Conservation (phyloP, 1,284 basidiomycete genomes). For the Puccinia horiana region DNA sequence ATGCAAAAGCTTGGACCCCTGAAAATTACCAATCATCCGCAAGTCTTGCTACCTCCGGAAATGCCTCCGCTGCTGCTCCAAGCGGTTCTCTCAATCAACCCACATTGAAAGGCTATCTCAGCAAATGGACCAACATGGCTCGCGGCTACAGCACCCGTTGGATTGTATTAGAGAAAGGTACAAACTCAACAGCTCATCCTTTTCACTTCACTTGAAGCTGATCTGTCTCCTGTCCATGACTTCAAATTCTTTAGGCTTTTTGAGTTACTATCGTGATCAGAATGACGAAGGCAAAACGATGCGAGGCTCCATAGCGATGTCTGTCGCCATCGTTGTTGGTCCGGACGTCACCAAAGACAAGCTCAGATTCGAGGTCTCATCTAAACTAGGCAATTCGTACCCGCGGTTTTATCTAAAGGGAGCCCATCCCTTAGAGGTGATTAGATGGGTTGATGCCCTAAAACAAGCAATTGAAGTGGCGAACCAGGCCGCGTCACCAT, state of each 20-base stretch:
- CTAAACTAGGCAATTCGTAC: slow-evolving; percentile 58
- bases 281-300: slow-evolving; percentile 86
- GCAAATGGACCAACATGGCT: slow-evolving; percentile 87
- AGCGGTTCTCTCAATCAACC: slow-evolving; percentile 61
- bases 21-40: slow-evolving; percentile 32
- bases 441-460: slow-evolving; percentile 80
- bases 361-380: slow-evolving; percentile 80
- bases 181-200: not conserved
- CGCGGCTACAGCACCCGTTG: slow-evolving; percentile 87
- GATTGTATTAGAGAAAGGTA: slow-evolving; percentile 87
- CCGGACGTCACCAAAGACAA: slow-evolving; percentile 64
- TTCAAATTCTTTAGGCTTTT: slow-evolving; percentile 50
- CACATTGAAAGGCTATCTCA: slow-evolving; percentile 74
- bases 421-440: slow-evolving; percentile 82
- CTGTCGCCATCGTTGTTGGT: slow-evolving; percentile 67
- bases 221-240: slow-evolving; percentile 22
- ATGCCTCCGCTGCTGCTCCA: not conserved
- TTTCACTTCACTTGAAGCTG: not conserved
- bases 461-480: slow-evolving; percentile 68
- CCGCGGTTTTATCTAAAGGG: slow-evolving; percentile 84
- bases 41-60: slow-evolving; percentile 11
- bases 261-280: slow-evolving; percentile 74
- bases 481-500: slow-evolving; percentile 1
- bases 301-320: slow-evolving; percentile 85
- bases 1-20: slow-evolving; percentile 34